Conservation (phyloP, 2,329 filamentous ascomycete species). For the Neopestalotiopsis clavispora region DNA sequence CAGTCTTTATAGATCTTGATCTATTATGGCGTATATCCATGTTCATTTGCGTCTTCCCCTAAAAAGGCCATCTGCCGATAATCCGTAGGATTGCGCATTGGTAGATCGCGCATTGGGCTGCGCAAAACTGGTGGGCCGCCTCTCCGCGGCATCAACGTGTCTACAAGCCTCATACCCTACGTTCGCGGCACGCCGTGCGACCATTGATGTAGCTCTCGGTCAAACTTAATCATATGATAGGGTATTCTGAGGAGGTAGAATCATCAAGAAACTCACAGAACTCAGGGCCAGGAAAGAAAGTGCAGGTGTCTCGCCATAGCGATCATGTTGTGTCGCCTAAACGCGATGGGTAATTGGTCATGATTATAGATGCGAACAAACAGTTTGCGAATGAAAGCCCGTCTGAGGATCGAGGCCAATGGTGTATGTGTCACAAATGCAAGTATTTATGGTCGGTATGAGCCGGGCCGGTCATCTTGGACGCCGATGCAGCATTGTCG, state of each 20-base stretch:
- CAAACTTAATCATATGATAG: neutral
- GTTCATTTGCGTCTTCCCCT: neutral
- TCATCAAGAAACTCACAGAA: neutral
- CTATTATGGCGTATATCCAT: neutral
- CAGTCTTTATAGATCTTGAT: too few relatives aligned
- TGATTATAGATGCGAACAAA: neutral
- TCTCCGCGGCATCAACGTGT: neutral
- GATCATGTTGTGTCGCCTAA: neutral
- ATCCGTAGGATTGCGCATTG: neutral
- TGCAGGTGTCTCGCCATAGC: neutral
- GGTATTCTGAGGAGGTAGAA: neutral
- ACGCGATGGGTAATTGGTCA: neutral
- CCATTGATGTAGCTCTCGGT: neutral
- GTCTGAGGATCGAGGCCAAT: neutral
- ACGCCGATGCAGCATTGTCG: neutral
- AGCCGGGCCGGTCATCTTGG: neutral
- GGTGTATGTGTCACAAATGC: neutral
- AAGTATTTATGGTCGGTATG: neutral
- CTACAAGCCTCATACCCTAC: too few relatives aligned
- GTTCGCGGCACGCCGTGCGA: too few relatives aligned
- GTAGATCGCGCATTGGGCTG: neutral
- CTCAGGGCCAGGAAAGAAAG: neutral
- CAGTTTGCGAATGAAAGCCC: neutral
- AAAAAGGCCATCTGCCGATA: neutral
- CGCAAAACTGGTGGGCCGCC: conserved; percentile 1